Conservation (phyloP, 441 rosid genomes). For the Gossypium trilobum region DNA sequence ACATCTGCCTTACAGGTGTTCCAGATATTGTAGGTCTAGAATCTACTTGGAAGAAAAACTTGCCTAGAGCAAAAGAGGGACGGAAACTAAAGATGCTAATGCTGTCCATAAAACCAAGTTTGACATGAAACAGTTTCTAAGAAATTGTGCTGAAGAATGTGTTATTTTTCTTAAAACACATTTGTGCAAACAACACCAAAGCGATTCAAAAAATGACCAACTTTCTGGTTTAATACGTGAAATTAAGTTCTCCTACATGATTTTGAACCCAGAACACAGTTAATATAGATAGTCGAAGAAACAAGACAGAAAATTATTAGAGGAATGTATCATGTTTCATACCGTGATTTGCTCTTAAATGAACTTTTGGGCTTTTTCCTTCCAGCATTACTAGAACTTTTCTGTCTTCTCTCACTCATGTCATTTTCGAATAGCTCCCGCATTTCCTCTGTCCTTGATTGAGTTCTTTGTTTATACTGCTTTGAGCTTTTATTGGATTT, state of each 20-base stretch:
- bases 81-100: constrained; percentile 5
- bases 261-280: constrained; percentile 17
- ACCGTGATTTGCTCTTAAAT: constrained; percentile 94
- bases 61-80: not conserved
- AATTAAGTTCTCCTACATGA: constrained; percentile 20
- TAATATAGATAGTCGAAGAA: constrained; percentile 2
- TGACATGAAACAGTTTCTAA: not conserved
- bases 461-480: constrained; percentile 33
- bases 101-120: not conserved
- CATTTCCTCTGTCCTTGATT: constrained; percentile 74
- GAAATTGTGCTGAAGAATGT: not conserved
- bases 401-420: constrained; percentile 70
- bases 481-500: constrained; percentile 43
- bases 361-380: constrained; percentile 62
- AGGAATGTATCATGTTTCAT: constrained; percentile 19
- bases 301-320: constrained; percentile 14
- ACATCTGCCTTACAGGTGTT: not conserved
- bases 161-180: not conserved
- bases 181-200: not conserved
- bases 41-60: not conserved
- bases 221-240: not conserved
- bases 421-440: constrained; percentile 72
- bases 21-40: not conserved
- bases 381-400: constrained; percentile 35
- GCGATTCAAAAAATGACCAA: not conserved